These are phyloP conservation scores for Ophiostoma ulmi DNA, from an alignment of 2,329 filamentous ascomycete genomes.

Conservation along the genomic window DNA sequence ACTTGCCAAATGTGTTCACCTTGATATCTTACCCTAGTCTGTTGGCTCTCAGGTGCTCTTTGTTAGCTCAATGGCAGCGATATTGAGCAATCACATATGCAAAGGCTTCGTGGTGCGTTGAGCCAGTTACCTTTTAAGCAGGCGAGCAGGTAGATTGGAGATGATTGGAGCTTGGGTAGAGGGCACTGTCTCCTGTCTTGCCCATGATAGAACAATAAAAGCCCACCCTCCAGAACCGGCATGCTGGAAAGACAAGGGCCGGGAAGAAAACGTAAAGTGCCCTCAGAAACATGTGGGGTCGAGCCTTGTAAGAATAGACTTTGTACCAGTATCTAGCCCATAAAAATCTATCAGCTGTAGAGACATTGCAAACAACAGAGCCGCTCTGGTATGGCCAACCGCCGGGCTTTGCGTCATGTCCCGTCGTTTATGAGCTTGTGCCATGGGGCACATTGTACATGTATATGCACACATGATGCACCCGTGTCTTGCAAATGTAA, in stretches of 20 bases:
- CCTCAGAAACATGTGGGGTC: neutral
- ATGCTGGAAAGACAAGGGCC: slow-evolving; percentile 1
- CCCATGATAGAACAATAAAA: too few species aligned
- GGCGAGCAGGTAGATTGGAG: neutral
- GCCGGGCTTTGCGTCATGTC: neutral
- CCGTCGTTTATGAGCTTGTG: neutral
- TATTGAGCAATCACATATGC: neutral
- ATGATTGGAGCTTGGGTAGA: neutral
- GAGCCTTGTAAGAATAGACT: slow-evolving; percentile 10
- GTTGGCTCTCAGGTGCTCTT: neutral
- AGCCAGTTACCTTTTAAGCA: neutral
- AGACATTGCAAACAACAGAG: neutral
- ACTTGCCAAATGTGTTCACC: neutral
- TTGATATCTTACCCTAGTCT: neutral
- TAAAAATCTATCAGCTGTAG: neutral
- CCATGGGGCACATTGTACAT: neutral
- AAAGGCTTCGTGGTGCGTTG: neutral
- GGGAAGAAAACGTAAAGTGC: neutral
- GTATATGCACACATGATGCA: neutral
- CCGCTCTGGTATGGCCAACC: neutral
- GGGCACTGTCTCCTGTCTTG: neutral
- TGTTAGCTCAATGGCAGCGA: neutral
- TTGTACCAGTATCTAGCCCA: neutral
- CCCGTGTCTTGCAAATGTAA: neutral
- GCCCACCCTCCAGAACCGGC: neutral